These are phyloP conservation scores for Fremontodendron californicum DNA, from an alignment of 345 rosid genomes.

Conservation along the genomic window DNA sequence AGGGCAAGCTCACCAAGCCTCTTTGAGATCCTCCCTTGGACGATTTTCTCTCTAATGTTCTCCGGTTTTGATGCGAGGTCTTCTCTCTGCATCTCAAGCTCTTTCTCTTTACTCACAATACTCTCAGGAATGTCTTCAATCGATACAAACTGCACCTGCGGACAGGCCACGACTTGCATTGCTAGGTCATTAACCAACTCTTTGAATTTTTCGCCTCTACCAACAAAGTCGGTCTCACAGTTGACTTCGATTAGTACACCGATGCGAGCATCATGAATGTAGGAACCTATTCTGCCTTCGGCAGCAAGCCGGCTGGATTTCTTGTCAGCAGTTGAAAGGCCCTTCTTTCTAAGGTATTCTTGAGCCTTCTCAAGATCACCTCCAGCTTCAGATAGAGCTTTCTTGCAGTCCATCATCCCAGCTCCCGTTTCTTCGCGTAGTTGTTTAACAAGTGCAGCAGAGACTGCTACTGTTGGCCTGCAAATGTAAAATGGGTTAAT, in stretches of 20 bases:
- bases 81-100: slow-evolving; percentile 90
- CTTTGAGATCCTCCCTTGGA: slow-evolving; percentile 81
- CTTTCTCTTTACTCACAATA: slow-evolving; percentile 60
- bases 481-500: background rate
- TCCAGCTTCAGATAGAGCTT: slow-evolving; percentile 81
- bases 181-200: slow-evolving; percentile 87
- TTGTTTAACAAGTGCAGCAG: slow-evolving; percentile 88
- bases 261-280: slow-evolving; percentile 84
- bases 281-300: slow-evolving; percentile 90
- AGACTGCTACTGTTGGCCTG: slow-evolving; percentile 56
- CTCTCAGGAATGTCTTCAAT: slow-evolving; percentile 60
- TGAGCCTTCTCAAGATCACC: slow-evolving; percentile 94
- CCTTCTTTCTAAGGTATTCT: slow-evolving; percentile 92
- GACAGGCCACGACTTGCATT: slow-evolving; percentile 90
- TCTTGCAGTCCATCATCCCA: slow-evolving; percentile 99
- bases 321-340: slow-evolving; percentile 88
- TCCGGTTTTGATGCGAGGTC: slow-evolving; percentile 84
- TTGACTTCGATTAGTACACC: slow-evolving; percentile 92
- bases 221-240: slow-evolving; percentile 94
- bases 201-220: slow-evolving; percentile 84
- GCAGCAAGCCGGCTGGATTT: slow-evolving; percentile 93
- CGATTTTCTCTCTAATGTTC: slow-evolving; percentile 79
- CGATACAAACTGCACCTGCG: slow-evolving; percentile 73
- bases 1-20: slow-evolving; percentile 78
- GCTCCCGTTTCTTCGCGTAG: slow-evolving; percentile 96